Conservation (phyloP, 2,329 filamentous ascomycete species). For the Microsporum audouinii region DNA sequence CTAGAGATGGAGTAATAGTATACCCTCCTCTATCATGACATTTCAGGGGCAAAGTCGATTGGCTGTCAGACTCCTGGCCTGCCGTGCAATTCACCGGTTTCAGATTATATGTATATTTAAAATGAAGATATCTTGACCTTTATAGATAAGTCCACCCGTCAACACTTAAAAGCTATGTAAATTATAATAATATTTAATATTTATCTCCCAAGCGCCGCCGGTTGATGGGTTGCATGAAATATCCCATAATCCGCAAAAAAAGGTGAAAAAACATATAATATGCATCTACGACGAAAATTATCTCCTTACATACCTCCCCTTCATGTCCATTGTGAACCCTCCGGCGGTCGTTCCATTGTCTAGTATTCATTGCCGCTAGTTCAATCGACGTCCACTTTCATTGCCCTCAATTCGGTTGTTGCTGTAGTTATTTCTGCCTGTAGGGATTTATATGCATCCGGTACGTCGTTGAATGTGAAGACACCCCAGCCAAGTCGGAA, state of each 20-base stretch:
- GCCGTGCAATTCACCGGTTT: neutral
- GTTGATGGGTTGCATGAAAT: neutral
- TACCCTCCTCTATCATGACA: neutral
- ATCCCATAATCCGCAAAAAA: neutral
- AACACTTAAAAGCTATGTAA: neutral
- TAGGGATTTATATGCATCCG: slow-evolving; percentile 77
- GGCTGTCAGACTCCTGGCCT: neutral
- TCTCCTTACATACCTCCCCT: neutral
- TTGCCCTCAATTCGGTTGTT: slow-evolving; percentile 32
- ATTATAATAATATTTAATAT: neutral
- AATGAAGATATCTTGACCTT: neutral
- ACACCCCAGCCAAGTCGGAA: slow-evolving; percentile 87
- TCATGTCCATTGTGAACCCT: neutral
- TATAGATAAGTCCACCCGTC: neutral
- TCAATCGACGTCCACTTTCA: slow-evolving; percentile 36
- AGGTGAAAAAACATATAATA: neutral
- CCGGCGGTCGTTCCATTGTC: neutral
- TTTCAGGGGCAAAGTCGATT: neutral
- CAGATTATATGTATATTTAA: neutral
- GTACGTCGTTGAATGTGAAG: slow-evolving; percentile 92
- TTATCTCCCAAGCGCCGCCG: neutral
- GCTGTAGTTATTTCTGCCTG: slow-evolving; percentile 61
- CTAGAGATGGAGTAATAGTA: neutral
- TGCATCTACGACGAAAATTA: neutral
- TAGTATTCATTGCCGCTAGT: neutral